phyloP scores from a whole-genome alignment of 371 early-diverging fungal genomes.

The Mortierella sp. region DNA sequence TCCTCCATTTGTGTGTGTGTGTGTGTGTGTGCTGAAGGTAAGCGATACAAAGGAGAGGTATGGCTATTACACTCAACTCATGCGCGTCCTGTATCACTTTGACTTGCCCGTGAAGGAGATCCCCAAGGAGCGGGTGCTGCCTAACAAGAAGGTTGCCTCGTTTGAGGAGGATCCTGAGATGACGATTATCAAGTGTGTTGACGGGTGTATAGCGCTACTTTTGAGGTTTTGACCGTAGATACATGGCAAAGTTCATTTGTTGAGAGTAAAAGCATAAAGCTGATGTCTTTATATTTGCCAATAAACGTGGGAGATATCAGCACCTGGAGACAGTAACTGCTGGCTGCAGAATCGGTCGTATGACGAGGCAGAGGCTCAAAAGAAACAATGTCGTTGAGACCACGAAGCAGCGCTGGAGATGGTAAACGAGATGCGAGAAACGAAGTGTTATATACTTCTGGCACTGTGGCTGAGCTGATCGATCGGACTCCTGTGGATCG shows the following conservation, averaged over 20 bases:
- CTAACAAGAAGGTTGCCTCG: background rate
- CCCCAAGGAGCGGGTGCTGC: background rate
- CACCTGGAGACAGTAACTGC: slow-evolving; percentile 8
- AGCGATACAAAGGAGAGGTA: background rate
- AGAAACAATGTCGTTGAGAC: background rate
- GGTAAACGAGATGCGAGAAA: background rate
- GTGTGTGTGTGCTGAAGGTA: background rate
- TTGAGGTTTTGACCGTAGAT: background rate
- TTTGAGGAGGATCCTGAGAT: background rate
- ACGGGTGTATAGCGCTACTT: background rate
- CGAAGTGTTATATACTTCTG: background rate
- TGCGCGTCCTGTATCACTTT: slow-evolving; percentile 11
- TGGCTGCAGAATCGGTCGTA: slow-evolving; percentile 5
- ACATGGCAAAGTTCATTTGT: background rate
- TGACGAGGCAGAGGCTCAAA: background rate
- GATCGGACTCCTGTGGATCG: background rate
- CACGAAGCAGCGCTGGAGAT: slow-evolving; percentile 13
- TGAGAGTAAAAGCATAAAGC: background rate
- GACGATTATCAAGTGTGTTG: background rate
- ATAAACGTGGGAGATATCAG: background rate
- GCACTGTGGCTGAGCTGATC: slow-evolving; percentile 6
- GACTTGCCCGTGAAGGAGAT: background rate
- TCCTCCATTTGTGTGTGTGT: background rate
- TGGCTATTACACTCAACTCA: background rate
- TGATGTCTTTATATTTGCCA: background rate